Base-by-base conservation (phyloP, 2,329 filamentous ascomycete genomes). In the Aspergillus intermedius region DNA sequence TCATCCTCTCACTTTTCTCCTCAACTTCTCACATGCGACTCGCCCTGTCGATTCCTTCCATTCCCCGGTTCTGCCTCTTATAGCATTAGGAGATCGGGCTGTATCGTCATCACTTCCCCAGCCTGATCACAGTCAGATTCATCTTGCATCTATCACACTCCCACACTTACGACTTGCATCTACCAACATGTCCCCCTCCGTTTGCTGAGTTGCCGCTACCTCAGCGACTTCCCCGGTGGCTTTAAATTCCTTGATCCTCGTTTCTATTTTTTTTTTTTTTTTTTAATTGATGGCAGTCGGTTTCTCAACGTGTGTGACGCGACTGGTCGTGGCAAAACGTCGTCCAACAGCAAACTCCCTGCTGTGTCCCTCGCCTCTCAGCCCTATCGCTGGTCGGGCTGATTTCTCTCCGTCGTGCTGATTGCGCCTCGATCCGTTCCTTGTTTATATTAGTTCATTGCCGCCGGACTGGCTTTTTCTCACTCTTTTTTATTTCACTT, bases 371-470 rank as follows among this genome's bases (percentile, higher is more conserved):
- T 37, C 34, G 34, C 34, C 34, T 37, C 34, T 40, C 37, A 40
- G 37, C 37, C 37, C 37, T 40, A 40, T 40, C 17, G 37, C 37
- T 19, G 34, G 34, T 35, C 34, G 34, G 15, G 34, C 15, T 35
- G 34, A n/a, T 35, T 35, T 35, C 34, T 42, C 50, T 45, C 44
- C 43, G 46, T 42, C 51, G 53, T 47, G 51, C 49, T 41, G 49
- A 53, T 54, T 51, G 50, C 46, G 52, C 56, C 50, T 49, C 45
- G 34, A 35, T 49, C 44, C 42, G 43, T 42, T 49, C 48, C 48
- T 45, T 52, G 40, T 54, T 45, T 40, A 41, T 42, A 37, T 34
- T 45, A n/a, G 28, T 51, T 39, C 39, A 47, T 48, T 23, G n/a
- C 12, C 39, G 22, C 35, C 35, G 19, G 13, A 39, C 19, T 19